Evolutionary conservation across 169 alveolate species (phyloP), one percentile per base, ranked within the genome.

Genomic region (Plasmodium knowlesi): DNA sequence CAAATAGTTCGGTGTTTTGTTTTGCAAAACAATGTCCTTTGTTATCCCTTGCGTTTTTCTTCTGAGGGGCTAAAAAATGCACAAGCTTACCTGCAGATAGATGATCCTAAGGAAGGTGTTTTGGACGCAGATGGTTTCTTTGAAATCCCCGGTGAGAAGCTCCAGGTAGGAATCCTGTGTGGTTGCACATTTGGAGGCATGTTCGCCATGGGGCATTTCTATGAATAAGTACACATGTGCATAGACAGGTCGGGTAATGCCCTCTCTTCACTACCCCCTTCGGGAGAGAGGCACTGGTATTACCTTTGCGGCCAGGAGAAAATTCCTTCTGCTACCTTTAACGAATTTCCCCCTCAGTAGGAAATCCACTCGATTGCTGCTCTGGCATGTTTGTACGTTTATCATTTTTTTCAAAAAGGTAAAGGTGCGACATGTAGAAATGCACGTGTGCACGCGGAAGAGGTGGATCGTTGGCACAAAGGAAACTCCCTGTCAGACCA

Each of bases 221-320:
- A n/a, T n/a, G n/a, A n/a, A n/a, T n/a, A n/a, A n/a, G n/a, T 3
- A 3, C 14, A 8, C 61, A 2, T 22, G 19, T 14, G 61, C 5
- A 50, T 50, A 22, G 61, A 50, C 61, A 50, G 8, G 8, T 50
- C 19, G 6, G 61, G 61, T 19, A 14, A 2, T 14, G n/a, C 61
- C 22, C 61, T 12, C 19, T n/a, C 57, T 12, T 1, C 57, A 8
- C 3, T 0, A 43, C 2, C 61, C 28, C 37, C 37, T 28, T 25
- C 30, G 12, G 76, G 32, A 67, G 19, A 67, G 76, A 5, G 37
- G 22, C 16, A 16, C n/a, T n/a, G n/a, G 37, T 22, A 41, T 28
- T 83, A 83, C 93, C 93, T 86, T 86, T 25, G 86, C 93, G 41
- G 93, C 85, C 30, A 86, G 57, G n/a, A 86, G 80, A 32, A 86